These are phyloP conservation scores for Colletotrichum orchidophilum DNA, from an alignment of 2,329 filamentous ascomycete genomes.

Conservation along the genomic window DNA sequence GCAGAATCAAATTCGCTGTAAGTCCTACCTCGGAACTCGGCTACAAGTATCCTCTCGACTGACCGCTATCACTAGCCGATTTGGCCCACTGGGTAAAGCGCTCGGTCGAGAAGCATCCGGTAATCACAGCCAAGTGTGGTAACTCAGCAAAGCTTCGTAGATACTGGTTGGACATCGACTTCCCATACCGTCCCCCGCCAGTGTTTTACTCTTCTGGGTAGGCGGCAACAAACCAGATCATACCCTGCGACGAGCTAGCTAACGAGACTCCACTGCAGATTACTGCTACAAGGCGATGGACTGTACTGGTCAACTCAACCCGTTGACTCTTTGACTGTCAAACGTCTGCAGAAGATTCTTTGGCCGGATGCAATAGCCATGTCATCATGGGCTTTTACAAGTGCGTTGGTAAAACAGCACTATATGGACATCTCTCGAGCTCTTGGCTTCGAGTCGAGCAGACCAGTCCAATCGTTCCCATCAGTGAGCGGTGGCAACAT, in stretches of 20 bases:
- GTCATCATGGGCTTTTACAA: slow-evolving; percentile 62
- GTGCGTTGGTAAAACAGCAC: slow-evolving; percentile 57
- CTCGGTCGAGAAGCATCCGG: slow-evolving; percentile 52
- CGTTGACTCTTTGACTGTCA: slow-evolving; percentile 58
- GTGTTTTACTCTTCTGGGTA: slow-evolving; percentile 69
- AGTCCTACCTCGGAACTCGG: not conserved
- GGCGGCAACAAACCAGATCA: slow-evolving; percentile 34
- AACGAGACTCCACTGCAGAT: slow-evolving; percentile 47
- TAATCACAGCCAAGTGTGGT: slow-evolving; percentile 56
- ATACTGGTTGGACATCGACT: slow-evolving; percentile 70
- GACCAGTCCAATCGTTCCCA: not conserved
- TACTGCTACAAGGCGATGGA: slow-evolving; percentile 59
- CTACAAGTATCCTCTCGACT: not conserved
- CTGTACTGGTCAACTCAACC: slow-evolving; percentile 57
- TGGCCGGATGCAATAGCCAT: slow-evolving; percentile 63
- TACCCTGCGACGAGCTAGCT: not conserved
- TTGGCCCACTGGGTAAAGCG: slow-evolving; percentile 54
- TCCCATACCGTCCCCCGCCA: slow-evolving; percentile 67
- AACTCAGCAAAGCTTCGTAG: slow-evolving; percentile 58
- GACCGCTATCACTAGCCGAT: slow-evolving; percentile 45
- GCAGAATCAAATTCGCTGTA: slow-evolving; percentile 51
- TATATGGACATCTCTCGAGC: slow-evolving; percentile 52
- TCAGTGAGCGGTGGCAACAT: not conserved
- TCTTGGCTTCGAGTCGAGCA: slow-evolving; percentile 52
- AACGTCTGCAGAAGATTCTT: slow-evolving; percentile 57